Conservation (phyloP, 2,329 filamentous ascomycete genomes). For the Talaromyces islandicus region DNA sequence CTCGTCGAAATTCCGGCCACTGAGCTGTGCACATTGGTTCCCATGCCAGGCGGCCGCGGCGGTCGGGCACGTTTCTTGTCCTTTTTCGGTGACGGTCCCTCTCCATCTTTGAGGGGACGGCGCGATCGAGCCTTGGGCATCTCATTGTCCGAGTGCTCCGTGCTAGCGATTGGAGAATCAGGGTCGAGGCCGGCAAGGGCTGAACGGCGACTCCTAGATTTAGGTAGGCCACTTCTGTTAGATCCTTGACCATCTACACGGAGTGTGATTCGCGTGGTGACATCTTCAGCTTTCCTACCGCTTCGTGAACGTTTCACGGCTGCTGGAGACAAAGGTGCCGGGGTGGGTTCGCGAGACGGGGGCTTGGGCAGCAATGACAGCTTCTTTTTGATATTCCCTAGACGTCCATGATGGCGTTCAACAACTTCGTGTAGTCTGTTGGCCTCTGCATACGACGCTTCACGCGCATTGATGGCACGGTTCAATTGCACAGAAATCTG, state of each 20-base stretch:
- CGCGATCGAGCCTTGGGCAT: constrained; percentile 12
- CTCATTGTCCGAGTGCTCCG: constrained; percentile 40
- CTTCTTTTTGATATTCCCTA: constrained; percentile 56
- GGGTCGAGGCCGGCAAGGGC: constrained; percentile 33
- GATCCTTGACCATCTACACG: constrained; percentile 28
- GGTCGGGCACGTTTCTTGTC: constrained; percentile 31
- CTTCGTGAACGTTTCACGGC: constrained; percentile 33
- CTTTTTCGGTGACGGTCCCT: constrained; percentile 25
- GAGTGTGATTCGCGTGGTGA: constrained; percentile 35
- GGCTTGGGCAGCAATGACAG: constrained; percentile 57
- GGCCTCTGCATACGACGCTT: constrained; percentile 52
- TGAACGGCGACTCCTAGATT: constrained; percentile 32
- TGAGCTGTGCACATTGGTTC: constrained; percentile 50
- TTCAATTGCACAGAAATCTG: constrained; percentile 53
- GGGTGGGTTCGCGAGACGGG: constrained; percentile 52
- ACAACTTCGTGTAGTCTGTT: constrained; percentile 52
- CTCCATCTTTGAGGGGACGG: background rate
- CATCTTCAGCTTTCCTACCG: constrained; percentile 32
- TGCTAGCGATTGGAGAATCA: constrained; percentile 41
- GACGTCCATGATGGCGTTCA: constrained; percentile 51
- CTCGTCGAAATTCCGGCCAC: constrained; percentile 56
- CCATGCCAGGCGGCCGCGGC: constrained; percentile 22
- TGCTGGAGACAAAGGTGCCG: constrained; percentile 18
- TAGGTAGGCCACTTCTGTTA: constrained; percentile 20
- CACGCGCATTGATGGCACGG: constrained; percentile 49